Conservation (phyloP, 352 stramenopile genomes). For the Aphanomyces euteiches region DNA sequence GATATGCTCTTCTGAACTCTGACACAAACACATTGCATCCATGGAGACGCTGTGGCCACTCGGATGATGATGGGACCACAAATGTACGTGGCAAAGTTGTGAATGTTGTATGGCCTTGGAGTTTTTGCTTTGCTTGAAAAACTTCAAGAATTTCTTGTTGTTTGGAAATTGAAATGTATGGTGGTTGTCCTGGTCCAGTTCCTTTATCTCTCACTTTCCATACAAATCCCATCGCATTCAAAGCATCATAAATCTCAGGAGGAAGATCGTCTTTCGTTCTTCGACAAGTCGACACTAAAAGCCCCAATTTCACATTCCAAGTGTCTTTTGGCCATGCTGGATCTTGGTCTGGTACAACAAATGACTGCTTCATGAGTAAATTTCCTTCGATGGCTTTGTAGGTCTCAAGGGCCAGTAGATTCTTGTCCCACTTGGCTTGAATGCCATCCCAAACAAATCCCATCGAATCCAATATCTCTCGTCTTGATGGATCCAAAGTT, state of each 20-base stretch:
- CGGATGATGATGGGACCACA: not conserved
- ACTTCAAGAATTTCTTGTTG: not conserved
- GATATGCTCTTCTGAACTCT: not conserved
- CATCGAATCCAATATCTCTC: conserved; percentile 1
- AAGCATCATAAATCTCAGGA: not conserved
- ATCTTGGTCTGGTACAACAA: conserved; percentile 6
- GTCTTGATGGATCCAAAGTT: not conserved
- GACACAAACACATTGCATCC: not conserved
- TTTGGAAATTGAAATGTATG: not conserved
- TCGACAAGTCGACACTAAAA: not conserved
- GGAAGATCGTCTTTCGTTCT: not conserved
- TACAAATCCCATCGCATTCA: conserved; percentile 4
- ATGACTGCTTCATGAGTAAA: not conserved
- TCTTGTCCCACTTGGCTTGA: not conserved
- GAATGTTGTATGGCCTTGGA: not conserved
- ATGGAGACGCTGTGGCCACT: not conserved
- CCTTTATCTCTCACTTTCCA: not conserved
- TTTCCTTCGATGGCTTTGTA: conserved; percentile 2
- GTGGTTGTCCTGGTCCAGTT: not conserved
- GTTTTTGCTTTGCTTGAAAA: not conserved
- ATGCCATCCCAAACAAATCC: conserved; percentile 5
- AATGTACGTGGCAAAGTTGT: not conserved
- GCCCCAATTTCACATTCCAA: not conserved
- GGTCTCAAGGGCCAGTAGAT: not conserved
- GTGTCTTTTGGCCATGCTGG: not conserved